Percentiles rank a stretch among this genome's conserved stretches.
Evolutionary conservation across 1,284 basidiomycete genomes (phyloP).

Genomic region (Gymnopus androsaceus): DNA sequence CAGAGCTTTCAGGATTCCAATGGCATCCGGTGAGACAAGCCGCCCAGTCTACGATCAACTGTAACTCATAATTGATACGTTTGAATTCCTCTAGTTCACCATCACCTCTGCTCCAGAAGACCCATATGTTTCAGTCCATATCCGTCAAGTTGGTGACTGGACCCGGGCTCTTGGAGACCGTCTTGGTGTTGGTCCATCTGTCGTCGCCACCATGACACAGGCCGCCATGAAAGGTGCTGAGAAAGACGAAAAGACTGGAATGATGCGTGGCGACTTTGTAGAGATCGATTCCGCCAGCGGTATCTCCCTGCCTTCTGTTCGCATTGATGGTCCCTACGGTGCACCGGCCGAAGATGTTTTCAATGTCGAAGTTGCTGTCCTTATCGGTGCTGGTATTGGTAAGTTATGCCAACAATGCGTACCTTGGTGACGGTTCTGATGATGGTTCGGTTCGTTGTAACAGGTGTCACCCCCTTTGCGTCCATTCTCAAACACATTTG

Average conservation of each 20-base stretch:
- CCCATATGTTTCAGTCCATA: conserved; percentile 85
- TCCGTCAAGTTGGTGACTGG: conserved; percentile 90
- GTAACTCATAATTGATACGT: conserved; percentile 1
- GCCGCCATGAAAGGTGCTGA: conserved; percentile 74
- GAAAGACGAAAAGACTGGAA: conserved; percentile 53
- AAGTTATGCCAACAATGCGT: conserved; percentile 24
- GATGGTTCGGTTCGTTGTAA: conserved; percentile 11
- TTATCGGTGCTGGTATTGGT: conserved; percentile 91
- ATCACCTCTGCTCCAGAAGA: conserved; percentile 92
- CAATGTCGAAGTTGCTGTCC: conserved; percentile 78
- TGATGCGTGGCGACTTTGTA: conserved; percentile 72
- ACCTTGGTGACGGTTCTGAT: neutral
- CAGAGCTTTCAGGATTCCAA: conserved; percentile 79
- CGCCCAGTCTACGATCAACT: conserved; percentile 1
- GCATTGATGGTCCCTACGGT: conserved; percentile 87
- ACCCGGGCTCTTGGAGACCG: conserved; percentile 79
- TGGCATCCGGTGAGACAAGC: conserved; percentile 80
- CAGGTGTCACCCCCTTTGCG: conserved; percentile 86
- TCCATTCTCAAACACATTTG: conserved; percentile 92
- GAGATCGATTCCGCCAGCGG: conserved; percentile 64
- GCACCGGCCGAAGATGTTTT: conserved; percentile 91
- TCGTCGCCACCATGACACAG: conserved; percentile 73
- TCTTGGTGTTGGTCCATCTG: conserved; percentile 76
- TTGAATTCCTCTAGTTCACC: conserved; percentile 62
- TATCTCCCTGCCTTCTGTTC: conserved; percentile 67